Base-by-base conservation (phyloP, 306 rosid genomes). In the Cucumis hystrix region DNA sequence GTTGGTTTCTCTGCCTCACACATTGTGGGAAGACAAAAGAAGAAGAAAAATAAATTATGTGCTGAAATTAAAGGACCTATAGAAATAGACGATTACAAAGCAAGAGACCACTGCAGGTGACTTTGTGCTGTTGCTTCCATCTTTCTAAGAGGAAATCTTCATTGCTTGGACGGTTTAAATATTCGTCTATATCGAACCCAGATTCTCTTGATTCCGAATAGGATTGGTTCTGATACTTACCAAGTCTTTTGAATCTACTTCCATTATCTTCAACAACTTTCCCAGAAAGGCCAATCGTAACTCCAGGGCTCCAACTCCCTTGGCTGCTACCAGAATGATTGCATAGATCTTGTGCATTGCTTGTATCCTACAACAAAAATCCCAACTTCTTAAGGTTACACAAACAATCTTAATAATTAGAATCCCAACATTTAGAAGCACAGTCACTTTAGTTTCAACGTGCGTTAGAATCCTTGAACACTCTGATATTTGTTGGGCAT, bases 301-400 rank as follows among this genome's bases (percentile, higher is more conserved):
- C 78, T 68, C 85, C 85, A 2, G 93, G 96, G 85, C 96, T 91
- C 93, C 97, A 96, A 83, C 99, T 96, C 77, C 99, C 99, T 4
- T 79, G 89, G 79, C 98, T 92, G 80, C 97, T 91, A 52, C 76
- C 87, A 18, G 96, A 87, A 59, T 16, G 80, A 83, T 75, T 88
- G 55, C 84, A 74, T 78, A 33, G 89, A 76, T 86, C 88, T 47
- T 80, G 84, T 0, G 76, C 37, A 75, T 80, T 86, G 39, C 11
- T 45, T 49, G 28, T 68, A 70, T 82, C 96, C 97, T 95, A 72
- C 5, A 14, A 80, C 67, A 79, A 18, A 75, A 59, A 81, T 80
- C 70, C 63, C 78, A 58, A 39, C 60, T 56, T 12, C 55, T 41
- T 43, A 69, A 73, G 60, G 37, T 57, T 18, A 58, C 43, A 55